Percentiles rank a stretch among this genome's conserved stretches.
Conservation (phyloP, 306 rosid genomes). For the Quercus dentata region DNA sequence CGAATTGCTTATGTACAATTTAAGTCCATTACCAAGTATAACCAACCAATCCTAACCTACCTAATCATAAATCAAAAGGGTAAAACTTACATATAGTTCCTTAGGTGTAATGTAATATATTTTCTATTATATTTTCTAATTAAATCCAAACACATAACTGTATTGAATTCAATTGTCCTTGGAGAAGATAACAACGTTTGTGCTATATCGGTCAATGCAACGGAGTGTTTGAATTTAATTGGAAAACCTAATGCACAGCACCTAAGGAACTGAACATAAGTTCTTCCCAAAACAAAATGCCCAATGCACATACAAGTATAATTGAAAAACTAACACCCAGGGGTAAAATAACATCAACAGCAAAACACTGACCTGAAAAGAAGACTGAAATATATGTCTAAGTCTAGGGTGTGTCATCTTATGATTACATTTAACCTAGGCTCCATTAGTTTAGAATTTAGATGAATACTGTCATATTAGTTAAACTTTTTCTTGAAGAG, state of each 20-base stretch:
- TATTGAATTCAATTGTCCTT: too few species aligned
- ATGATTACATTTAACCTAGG: neutral
- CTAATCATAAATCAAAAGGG: neutral
- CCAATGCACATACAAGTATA: neutral
- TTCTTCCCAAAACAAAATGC: neutral
- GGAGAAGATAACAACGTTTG: too few species aligned
- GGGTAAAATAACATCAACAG: neutral
- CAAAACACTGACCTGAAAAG: neutral
- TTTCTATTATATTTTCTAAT: too few species aligned
- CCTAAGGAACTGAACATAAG: too few species aligned
- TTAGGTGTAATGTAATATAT: too few species aligned
- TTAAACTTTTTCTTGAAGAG: neutral
- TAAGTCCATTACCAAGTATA: neutral
- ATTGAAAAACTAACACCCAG: neutral
- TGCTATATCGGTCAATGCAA: too few species aligned
- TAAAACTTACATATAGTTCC: too few species aligned
- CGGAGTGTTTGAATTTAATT: accelerated
- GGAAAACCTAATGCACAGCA: too few species aligned
- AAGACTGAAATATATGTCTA: neutral
- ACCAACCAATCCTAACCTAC: neutral
- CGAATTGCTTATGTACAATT: neutral
- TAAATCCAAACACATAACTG: too few species aligned
- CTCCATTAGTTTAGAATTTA: neutral
- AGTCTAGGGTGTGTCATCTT: neutral
- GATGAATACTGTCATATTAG: neutral